phyloP scores from a whole-genome alignment of 2,329 filamentous ascomycete species.

The Tolypocladium guangdongense region DNA sequence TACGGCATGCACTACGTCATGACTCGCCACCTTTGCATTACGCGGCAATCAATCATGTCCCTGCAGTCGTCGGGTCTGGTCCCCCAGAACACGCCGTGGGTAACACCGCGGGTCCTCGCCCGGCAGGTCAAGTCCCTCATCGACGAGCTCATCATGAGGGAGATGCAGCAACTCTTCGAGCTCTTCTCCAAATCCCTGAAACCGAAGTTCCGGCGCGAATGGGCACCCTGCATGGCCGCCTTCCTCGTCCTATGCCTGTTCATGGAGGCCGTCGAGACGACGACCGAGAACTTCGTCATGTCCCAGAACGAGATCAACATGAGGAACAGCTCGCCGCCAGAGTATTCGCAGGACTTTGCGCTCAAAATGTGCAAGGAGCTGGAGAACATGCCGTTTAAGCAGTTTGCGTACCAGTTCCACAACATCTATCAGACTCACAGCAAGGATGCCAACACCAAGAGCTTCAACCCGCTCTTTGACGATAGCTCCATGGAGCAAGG shows the following conservation, averaged over 20 bases:
- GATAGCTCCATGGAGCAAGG: constrained; percentile 26
- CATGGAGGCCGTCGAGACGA: constrained; percentile 45
- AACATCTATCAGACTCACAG: constrained; percentile 47
- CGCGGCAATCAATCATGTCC: constrained; percentile 27
- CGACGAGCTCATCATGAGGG: constrained; percentile 41
- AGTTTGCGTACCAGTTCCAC: constrained; percentile 50
- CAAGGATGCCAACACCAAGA: constrained; percentile 33
- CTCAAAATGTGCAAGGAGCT: constrained; percentile 37
- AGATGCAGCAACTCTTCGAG: constrained; percentile 41
- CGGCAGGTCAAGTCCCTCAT: constrained; percentile 46
- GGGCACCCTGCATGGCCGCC: constrained; percentile 45
- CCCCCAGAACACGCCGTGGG: constrained; percentile 29
- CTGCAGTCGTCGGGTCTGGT: constrained; percentile 31
- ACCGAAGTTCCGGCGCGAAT: constrained; percentile 39
- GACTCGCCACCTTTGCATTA: constrained; percentile 42
- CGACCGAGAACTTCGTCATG: constrained; percentile 40
- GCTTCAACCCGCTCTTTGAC: constrained; percentile 47
- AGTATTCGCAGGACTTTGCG: constrained; percentile 31
- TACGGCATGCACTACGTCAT: constrained; percentile 48
- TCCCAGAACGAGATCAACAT: constrained; percentile 38
- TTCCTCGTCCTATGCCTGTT: constrained; percentile 47
- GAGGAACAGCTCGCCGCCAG: constrained; percentile 23
- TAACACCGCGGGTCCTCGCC: constrained; percentile 43
- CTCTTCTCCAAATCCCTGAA: constrained; percentile 42
- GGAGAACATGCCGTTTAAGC: constrained; percentile 48